phyloP scores from a whole-genome alignment of 2,329 filamentous ascomycete species.

The Fusarium cicatricum region DNA sequence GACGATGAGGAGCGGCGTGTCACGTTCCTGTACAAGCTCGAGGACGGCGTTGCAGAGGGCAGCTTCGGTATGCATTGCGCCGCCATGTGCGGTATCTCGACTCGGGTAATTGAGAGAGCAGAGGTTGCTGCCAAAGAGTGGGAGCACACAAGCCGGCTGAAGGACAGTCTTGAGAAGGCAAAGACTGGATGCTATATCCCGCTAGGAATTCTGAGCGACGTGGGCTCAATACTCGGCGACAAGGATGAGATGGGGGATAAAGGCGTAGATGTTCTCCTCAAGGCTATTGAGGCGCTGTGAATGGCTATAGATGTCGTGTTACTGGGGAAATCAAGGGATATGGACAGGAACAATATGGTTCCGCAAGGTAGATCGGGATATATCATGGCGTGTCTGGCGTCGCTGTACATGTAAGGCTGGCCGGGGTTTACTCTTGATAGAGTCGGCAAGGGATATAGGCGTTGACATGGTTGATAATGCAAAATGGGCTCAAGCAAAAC shows the following conservation, averaged over 20 bases:
- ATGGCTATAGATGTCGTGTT: constrained; percentile 6
- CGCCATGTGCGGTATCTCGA: constrained; percentile 94
- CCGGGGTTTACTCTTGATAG: constrained; percentile 17
- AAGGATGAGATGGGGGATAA: constrained; percentile 57
- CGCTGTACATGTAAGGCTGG: constrained; percentile 24
- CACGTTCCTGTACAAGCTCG: constrained; percentile 96
- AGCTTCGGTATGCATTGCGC: constrained; percentile 99
- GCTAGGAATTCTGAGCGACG: constrained; percentile 86
- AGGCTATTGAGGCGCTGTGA: constrained; percentile 66
- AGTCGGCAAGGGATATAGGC: constrained; percentile 28
- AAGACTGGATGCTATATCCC: constrained; percentile 84
- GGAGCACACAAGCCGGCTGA: constrained; percentile 93
- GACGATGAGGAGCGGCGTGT: constrained; percentile 85
- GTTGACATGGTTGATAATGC: constrained; percentile 19
- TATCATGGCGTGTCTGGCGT: constrained; percentile 25
- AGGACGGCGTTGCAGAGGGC: constrained; percentile 92
- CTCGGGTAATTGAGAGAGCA: constrained; percentile 82
- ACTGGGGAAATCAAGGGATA: neutral
- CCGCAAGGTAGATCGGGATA: constrained; percentile 3
- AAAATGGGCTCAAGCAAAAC: neutral
- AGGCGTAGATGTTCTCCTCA: constrained; percentile 66
- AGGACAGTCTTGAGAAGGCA: constrained; percentile 85
- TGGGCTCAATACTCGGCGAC: constrained; percentile 77
- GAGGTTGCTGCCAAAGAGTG: constrained; percentile 90
- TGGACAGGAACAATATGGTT: constrained; percentile 2